phyloP scores from a whole-genome alignment of 257 asterid species.

The Fraxinus cuspidata region DNA sequence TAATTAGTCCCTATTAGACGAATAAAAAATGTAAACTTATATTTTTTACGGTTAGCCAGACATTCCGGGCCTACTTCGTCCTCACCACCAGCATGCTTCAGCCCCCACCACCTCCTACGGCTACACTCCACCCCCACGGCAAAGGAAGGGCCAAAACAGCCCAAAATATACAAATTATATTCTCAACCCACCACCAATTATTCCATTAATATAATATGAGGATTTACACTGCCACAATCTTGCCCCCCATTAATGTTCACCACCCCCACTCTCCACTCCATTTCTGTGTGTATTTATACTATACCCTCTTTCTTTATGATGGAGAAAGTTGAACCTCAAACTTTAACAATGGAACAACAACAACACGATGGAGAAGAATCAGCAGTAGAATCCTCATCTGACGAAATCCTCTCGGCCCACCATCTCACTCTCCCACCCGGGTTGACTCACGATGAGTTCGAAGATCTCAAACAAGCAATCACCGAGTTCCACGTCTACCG shows the following conservation, averaged over 20 bases:
- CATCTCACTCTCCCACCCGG: constrained; percentile 42
- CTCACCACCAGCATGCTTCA: background rate
- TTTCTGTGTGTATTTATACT: background rate
- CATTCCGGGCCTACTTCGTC: background rate
- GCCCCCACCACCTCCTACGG: background rate
- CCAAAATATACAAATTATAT: background rate
- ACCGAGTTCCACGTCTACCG: constrained; percentile 69
- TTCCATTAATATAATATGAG: background rate
- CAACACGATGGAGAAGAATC: background rate
- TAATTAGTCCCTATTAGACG: no score
- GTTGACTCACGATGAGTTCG: constrained; percentile 57
- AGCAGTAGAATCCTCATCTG: background rate
- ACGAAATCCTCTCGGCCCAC: constrained; percentile 1
- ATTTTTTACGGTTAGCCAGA: background rate
- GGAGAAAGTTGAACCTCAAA: background rate
- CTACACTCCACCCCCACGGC: background rate
- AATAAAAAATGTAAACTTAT: no score
- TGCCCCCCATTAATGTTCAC: background rate
- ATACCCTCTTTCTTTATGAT: background rate
- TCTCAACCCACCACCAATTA: constrained; percentile 10
- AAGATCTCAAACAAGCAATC: constrained; percentile 51
- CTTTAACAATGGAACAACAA: background rate
- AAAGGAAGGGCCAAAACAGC: background rate
- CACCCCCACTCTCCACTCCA: background rate
- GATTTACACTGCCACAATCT: background rate